phyloP scores from a whole-genome alignment of 352 stramenopile genomes.

The Phytopythium helicoides region DNA sequence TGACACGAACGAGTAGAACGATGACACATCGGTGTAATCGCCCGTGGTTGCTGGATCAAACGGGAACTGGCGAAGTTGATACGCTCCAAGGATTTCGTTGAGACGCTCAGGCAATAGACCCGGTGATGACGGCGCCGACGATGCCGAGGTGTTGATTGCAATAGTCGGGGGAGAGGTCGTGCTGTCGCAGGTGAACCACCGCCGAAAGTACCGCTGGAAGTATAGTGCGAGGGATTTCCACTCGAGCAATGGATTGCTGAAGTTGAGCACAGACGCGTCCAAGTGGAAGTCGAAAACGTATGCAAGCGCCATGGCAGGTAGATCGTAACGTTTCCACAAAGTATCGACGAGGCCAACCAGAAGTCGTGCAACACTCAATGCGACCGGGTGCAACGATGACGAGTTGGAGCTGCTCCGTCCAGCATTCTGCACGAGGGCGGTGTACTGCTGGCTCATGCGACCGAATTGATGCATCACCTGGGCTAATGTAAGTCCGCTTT shows the following conservation, averaged over 20 bases:
- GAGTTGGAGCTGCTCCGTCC: slow-evolving; percentile 4
- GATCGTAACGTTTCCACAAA: slow-evolving; percentile 72
- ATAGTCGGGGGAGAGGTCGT: background rate
- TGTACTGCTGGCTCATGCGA: slow-evolving; percentile 72
- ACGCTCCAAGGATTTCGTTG: slow-evolving; percentile 52
- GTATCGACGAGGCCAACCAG: slow-evolving; percentile 50
- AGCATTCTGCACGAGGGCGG: slow-evolving; percentile 17
- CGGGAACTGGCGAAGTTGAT: slow-evolving; percentile 67
- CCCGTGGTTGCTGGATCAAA: slow-evolving; percentile 70
- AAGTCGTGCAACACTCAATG: slow-evolving; percentile 30
- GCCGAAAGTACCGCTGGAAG: slow-evolving; percentile 64
- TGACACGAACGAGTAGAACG: slow-evolving; percentile 84
- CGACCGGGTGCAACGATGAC: slow-evolving; percentile 2
- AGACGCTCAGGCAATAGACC: slow-evolving; percentile 36
- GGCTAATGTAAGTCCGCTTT: slow-evolving; percentile 53
- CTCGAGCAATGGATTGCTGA: slow-evolving; percentile 36
- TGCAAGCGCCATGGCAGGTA: slow-evolving; percentile 68
- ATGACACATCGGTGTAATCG: slow-evolving; percentile 77
- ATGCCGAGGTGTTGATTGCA: background rate
- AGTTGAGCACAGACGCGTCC: slow-evolving; percentile 52
- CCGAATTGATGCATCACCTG: slow-evolving; percentile 80
- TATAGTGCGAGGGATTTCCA: slow-evolving; percentile 61
- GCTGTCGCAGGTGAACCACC: slow-evolving; percentile 47
- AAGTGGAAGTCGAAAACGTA: slow-evolving; percentile 83
- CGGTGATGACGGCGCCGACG: slow-evolving; percentile 1